phyloP scores from a whole-genome alignment of 179 eudicot species.

The Actinidia arguta region DNA sequence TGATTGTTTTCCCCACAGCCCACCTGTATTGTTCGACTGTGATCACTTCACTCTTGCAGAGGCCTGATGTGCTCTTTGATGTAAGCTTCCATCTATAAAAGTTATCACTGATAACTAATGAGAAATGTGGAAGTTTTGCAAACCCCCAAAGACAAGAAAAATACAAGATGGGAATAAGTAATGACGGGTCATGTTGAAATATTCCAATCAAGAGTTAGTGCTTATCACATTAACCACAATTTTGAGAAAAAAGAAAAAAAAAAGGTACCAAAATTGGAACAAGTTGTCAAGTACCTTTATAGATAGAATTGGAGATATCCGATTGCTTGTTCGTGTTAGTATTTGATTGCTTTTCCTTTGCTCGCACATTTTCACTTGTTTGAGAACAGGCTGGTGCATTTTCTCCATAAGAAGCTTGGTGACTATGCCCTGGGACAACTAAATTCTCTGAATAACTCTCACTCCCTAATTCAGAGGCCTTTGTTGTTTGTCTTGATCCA shows the following conservation, averaged over 20 bases:
- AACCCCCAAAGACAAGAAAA: no score
- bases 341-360: constrained; percentile 40
- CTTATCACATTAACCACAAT: background rate
- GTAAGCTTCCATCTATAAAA: constrained; percentile 80
- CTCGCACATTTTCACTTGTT: constrained; percentile 37
- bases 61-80: constrained; percentile 95
- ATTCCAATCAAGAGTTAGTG: no score
- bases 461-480: constrained; percentile 33
- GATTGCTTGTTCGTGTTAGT: constrained; percentile 38
- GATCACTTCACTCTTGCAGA: constrained; percentile 85
- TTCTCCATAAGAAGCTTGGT: no score
- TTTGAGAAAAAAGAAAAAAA: background rate
- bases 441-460: constrained; percentile 26
- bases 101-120: background rate
- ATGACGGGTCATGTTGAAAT: no score
- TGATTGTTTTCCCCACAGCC: constrained; percentile 82
- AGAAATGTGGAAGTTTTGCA: background rate
- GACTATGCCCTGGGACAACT: no score
- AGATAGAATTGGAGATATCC: constrained; percentile 43
- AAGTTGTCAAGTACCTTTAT: constrained; percentile 57
- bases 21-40: constrained; percentile 83
- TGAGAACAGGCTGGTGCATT: constrained; percentile 34
- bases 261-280: background rate
- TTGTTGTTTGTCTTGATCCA: constrained; percentile 16
- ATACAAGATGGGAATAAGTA: background rate